Evolutionary conservation across 108 stramenopile species (phyloP).

Genomic region (Nitzschia sp.): DNA sequence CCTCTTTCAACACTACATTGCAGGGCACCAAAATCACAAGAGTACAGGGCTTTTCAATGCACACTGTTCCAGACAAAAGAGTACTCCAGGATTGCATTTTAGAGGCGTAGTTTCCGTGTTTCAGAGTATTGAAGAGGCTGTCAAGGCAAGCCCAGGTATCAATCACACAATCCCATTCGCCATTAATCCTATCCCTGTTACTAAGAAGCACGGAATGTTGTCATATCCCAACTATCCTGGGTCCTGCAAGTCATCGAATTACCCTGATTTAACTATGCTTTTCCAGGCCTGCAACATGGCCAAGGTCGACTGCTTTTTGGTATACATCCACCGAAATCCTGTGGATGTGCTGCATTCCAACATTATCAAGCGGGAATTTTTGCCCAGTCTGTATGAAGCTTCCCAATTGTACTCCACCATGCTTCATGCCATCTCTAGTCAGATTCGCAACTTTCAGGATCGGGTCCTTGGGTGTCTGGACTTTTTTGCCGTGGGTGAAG

Average conservation of each 20-base stretch:
- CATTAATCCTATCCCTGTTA: not conserved
- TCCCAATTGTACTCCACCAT: conserved; percentile 3
- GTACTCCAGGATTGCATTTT: not conserved
- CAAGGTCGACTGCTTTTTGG: conserved; percentile 16
- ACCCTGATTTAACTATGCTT: conserved; percentile 23
- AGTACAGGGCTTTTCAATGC: not conserved
- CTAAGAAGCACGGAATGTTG: conserved; percentile 1
- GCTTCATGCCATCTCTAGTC: conserved; percentile 1
- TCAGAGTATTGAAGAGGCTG: not conserved
- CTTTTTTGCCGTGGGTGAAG: not conserved
- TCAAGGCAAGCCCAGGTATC: not conserved
- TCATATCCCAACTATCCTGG: conserved; percentile 25
- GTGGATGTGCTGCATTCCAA: conserved; percentile 10
- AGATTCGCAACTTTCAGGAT: not conserved
- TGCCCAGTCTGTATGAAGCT: not conserved
- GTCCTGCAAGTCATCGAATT: conserved; percentile 11
- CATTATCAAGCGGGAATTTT: not conserved
- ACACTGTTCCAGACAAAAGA: not conserved
- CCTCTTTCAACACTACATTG: not conserved
- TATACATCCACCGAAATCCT: conserved; percentile 20
- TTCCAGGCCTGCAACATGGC: conserved; percentile 24
- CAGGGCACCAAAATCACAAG: not conserved
- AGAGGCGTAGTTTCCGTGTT: not conserved
- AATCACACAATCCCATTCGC: not conserved
- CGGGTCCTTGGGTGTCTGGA: not conserved